phyloP scores from a whole-genome alignment of 2,329 filamentous ascomycete genomes.

The Sodiomyces alkalinus region DNA sequence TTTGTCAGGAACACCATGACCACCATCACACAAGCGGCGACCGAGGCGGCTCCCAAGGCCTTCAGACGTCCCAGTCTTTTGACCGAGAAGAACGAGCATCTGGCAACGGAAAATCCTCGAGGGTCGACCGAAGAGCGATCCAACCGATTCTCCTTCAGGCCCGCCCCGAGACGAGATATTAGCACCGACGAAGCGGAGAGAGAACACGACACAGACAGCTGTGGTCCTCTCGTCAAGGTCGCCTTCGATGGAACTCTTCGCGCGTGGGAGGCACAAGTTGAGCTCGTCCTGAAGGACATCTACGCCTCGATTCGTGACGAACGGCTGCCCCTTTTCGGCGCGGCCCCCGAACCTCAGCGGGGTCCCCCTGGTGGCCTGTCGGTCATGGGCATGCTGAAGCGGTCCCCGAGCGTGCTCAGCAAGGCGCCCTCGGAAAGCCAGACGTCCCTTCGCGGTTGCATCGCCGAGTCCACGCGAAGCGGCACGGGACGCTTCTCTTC shows the following conservation, averaged over 20 bases:
- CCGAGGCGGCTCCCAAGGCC: conserved; percentile 54
- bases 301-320: conserved; percentile 81
- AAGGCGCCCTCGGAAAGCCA: conserved; percentile 79
- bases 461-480: conserved; percentile 38
- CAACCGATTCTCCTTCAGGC: conserved; percentile 34
- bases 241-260: conserved; percentile 61
- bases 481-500: conserved; percentile 61
- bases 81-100: conserved; percentile 22
- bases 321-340: conserved; percentile 72
- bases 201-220: conserved; percentile 32
- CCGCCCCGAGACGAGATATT: conserved; percentile 28
- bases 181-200: conserved; percentile 16
- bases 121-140: conserved; percentile 22
- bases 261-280: conserved; percentile 79
- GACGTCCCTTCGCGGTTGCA: conserved; percentile 54
- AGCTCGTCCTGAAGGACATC: conserved; percentile 81
- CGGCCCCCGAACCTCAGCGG: conserved; percentile 30
- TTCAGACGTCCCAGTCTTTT: conserved; percentile 46
- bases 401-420: conserved; percentile 81
- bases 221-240: conserved; percentile 62
- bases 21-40: conserved; percentile 64
- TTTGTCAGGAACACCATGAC: conserved; percentile 95
- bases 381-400: conserved; percentile 62
- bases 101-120: conserved; percentile 15
- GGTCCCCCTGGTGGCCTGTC: conserved; percentile 46